Base-by-base conservation (phyloP, 495 filamentous ascomycete species). In the Tuber umbilicatum region DNA sequence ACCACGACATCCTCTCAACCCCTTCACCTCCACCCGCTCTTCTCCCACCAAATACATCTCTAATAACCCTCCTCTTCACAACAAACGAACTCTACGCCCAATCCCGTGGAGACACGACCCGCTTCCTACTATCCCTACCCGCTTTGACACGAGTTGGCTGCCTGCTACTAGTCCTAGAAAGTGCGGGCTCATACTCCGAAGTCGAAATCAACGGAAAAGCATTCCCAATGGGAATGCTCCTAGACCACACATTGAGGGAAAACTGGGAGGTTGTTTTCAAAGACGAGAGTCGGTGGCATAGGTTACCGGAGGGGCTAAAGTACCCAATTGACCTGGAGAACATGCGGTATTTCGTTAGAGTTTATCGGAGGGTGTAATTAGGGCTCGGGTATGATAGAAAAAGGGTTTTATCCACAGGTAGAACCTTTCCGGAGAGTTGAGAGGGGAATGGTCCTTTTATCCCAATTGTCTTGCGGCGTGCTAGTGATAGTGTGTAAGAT, bases 221-320 rank as follows among this genome's bases (percentile, higher is more conserved):
- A 60, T 99, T 97, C 83, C 93, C 94, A 0, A 98, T 98, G 94
- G 89, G 91, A 78, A 97, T 94, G 89, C 86, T 99, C 23, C 84
- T 99, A 16, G 93, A 98, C 81, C 89, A 94, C 82, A 91, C 92
- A 3, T 80, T 99, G 21, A 83, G 70, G 21, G 77, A 75, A 42
- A 85, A 82, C 43, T 97, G 94, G 94, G 87, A 89, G 76, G 91
- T 90, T 81, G 47, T 95, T 2, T 85, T 88, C 69, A 87, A 88
- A 12, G 86, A 92, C 70, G 93, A 95, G 70, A 92, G 91, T 17
- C 83, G 88, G 43, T 97, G 94, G 95, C 97, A 94, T 84, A 88
- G 94, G 67, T 85, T 97, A 68, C 85, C 87, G 0, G 86, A 86
- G 21, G 80, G 80, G 35, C 83, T 97, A 75, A 84, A 86, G 64